Percentiles rank a stretch among this genome's conserved stretches.
These are phyloP conservation scores for Peterozyma xylosa DNA, from an alignment of 805 yeast genomes.

Conservation along the genomic window DNA sequence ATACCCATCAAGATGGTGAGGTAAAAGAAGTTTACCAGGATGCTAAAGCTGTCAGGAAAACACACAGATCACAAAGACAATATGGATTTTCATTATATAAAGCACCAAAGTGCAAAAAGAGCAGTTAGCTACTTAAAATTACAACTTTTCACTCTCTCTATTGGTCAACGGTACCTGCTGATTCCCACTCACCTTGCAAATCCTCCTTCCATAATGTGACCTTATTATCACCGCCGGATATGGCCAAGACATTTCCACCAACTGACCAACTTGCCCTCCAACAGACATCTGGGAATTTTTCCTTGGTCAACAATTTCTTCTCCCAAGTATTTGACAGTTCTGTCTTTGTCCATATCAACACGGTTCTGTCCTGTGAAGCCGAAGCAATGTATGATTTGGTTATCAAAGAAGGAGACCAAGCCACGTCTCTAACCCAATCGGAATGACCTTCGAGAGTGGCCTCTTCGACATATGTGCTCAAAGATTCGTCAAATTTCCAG, in stretches of 20 bases:
- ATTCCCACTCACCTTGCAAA: conserved; percentile 89
- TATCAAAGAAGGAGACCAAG: conserved; percentile 93
- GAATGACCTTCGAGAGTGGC: conserved; percentile 80
- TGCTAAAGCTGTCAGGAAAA: no score
- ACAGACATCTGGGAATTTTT: conserved; percentile 90
- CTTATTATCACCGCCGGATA: conserved; percentile 93
- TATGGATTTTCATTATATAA: no score
- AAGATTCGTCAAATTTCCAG: conserved; percentile 64
- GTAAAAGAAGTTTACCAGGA: no score
- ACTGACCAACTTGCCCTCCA: conserved; percentile 99
- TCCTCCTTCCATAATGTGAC: conserved; percentile 96
- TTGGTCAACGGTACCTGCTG: conserved; percentile 94
- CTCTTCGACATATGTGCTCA: conserved; percentile 60
- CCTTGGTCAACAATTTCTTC: conserved; percentile 64
- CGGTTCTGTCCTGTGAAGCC: conserved; percentile 94
- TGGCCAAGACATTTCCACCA: conserved; percentile 91
- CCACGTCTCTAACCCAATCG: conserved; percentile 98
- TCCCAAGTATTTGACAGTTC: conserved; percentile 60
- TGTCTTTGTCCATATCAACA: conserved; percentile 91
- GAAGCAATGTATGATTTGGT: conserved; percentile 88
- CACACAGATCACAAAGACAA: no score
- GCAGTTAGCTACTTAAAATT: neutral
- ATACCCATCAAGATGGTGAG: no score
- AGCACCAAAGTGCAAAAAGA: neutral
- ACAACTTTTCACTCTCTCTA: conserved; percentile 20